phyloP scores from a whole-genome alignment of 495 filamentous ascomycete genomes.

The Annulohypoxylon nitens region DNA sequence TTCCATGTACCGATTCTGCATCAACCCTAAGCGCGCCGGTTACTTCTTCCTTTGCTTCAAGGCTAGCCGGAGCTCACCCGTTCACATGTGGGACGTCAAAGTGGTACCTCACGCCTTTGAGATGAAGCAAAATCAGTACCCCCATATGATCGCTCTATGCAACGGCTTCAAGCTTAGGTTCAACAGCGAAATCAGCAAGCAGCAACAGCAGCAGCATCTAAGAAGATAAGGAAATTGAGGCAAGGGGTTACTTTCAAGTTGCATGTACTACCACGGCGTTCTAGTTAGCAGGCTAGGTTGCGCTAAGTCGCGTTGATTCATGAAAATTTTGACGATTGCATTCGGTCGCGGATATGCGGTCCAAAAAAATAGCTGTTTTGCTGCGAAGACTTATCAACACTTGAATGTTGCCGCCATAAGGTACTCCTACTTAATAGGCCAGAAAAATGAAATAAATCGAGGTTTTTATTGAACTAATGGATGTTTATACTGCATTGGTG shows the following conservation, averaged over 20 bases:
- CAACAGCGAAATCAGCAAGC: conserved; percentile 61
- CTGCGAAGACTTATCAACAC: background rate
- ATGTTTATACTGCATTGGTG: background rate
- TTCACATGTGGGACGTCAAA: conserved; percentile 88
- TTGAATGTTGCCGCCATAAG: background rate
- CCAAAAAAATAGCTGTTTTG: background rate
- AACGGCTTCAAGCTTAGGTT: conserved; percentile 79
- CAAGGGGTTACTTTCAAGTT: background rate
- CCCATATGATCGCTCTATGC: conserved; percentile 92
- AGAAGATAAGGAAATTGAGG: conserved; percentile 45
- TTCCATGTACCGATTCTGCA: conserved; percentile 93
- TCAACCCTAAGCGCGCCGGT: conserved; percentile 89
- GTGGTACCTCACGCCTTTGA: conserved; percentile 90
- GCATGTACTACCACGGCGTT: conserved; percentile 36
- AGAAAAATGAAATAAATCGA: conserved; percentile 21
- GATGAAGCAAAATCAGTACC: conserved; percentile 85
- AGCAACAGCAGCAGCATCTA: conserved; percentile 57
- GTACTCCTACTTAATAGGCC: conserved; percentile 13
- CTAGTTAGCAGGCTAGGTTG: conserved; percentile 17
- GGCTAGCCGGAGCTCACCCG: conserved; percentile 76
- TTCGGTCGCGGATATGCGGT: conserved; percentile 13
- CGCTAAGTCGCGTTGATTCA: conserved; percentile 9
- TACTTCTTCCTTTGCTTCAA: conserved; percentile 98
- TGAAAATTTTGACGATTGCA: conserved; percentile 9
- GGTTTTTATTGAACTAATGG: conserved; percentile 6